phyloP scores from a whole-genome alignment of 129 eudicot species.

The Centrapalus pauciflorus region DNA sequence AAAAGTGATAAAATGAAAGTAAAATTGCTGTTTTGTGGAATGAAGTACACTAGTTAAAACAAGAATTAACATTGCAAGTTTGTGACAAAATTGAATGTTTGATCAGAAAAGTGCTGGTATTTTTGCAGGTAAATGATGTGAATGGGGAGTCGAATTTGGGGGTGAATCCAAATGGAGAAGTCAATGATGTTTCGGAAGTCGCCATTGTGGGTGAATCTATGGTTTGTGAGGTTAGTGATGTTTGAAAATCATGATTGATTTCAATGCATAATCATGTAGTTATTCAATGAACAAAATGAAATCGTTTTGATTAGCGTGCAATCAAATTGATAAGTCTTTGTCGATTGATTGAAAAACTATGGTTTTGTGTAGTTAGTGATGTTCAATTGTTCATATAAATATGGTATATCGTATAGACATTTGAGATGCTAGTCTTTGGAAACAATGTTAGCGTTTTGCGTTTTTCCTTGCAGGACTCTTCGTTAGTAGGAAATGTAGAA shows the following conservation, averaged over 20 bases:
- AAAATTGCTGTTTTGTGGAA: too few relatives aligned
- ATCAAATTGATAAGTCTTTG: not conserved
- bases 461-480: constrained; percentile 21
- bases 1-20: too few relatives aligned
- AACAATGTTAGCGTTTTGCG: not conserved
- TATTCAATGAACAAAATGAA: not conserved
- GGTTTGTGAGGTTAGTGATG: constrained; percentile 49
- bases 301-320: not conserved
- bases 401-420: not conserved
- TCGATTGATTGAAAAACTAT: not conserved
- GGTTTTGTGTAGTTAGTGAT: not conserved
- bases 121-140: constrained; percentile 32
- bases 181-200: constrained; percentile 7
- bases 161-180: constrained; percentile 13
- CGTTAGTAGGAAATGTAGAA: constrained; percentile 11
- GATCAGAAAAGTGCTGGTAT: not conserved
- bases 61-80: too few relatives aligned
- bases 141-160: not conserved
- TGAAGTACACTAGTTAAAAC: too few relatives aligned
- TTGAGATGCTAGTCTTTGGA: not conserved
- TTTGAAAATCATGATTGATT: not conserved
- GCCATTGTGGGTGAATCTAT: constrained; percentile 28
- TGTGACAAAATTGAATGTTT: not conserved
- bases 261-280: not conserved
- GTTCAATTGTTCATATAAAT: not conserved